These are phyloP conservation scores for Elsinoe batatas DNA, from an alignment of 2,329 filamentous ascomycete species.

Conservation along the genomic window DNA sequence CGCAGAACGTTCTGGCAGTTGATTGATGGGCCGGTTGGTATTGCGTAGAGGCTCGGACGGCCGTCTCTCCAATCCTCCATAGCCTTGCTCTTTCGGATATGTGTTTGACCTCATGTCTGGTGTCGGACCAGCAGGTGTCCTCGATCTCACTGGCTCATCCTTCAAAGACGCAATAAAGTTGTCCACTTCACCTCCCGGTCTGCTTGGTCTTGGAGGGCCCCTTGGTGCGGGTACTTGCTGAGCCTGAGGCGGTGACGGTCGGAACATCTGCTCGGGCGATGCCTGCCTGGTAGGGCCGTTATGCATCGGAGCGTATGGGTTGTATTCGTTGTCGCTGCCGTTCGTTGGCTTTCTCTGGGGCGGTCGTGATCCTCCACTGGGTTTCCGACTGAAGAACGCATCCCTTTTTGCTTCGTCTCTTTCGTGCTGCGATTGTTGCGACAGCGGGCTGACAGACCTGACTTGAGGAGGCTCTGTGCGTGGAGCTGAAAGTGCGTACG, in stretches of 20 bases:
- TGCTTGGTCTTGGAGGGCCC: constrained; percentile 23
- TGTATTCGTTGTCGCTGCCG: constrained; percentile 8
- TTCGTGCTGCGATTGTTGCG: neutral
- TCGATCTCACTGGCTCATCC: neutral
- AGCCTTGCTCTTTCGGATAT: neutral
- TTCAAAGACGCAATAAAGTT: constrained; percentile 13
- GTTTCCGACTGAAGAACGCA: constrained; percentile 4
- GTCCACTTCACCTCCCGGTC: constrained; percentile 22
- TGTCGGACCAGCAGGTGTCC: neutral
- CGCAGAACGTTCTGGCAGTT: constrained; percentile 2
- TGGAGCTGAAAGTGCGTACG: neutral
- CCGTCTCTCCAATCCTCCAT: neutral
- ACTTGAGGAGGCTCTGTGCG: neutral
- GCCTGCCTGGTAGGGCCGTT: neutral
- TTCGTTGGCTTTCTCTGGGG: constrained; percentile 1
- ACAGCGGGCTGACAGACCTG: neutral
- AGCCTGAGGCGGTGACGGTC: constrained; percentile 12
- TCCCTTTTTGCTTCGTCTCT: constrained; percentile 11
- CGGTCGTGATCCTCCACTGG: neutral
- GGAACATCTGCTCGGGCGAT: neutral
- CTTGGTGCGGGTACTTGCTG: constrained; percentile 15
- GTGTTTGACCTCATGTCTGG: constrained; percentile 9
- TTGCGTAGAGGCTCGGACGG: constrained; percentile 8
- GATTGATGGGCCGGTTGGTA: neutral
- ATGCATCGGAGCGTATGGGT: neutral